These are phyloP conservation scores for Rhizopogon vinicolor DNA, from an alignment of 768 basidiomycete genomes.

Conservation along the genomic window DNA sequence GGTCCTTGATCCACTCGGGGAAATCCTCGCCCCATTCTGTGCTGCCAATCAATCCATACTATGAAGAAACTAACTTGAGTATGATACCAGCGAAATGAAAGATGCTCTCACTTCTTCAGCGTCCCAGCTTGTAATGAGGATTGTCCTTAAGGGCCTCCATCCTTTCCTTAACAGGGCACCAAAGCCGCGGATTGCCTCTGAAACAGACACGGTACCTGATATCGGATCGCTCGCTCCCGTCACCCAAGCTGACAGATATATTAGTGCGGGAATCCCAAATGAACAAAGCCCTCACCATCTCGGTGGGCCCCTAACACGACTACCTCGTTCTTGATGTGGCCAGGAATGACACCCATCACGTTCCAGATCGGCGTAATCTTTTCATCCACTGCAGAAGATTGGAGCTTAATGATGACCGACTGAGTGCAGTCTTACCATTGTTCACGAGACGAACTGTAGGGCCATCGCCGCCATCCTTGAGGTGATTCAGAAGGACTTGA, in stretches of 20 bases:
- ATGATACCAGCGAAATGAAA: background rate
- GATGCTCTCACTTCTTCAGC: constrained; percentile 50
- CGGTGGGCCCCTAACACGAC: constrained; percentile 70
- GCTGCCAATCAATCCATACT: constrained; percentile 52
- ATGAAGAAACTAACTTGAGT: background rate
- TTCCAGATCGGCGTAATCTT: constrained; percentile 71
- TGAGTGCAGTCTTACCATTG: constrained; percentile 34
- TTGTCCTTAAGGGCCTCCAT: constrained; percentile 80
- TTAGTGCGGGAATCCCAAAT: background rate
- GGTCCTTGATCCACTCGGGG: constrained; percentile 44
- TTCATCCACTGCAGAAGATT: constrained; percentile 35
- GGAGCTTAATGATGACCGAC: background rate
- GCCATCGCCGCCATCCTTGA: constrained; percentile 39
- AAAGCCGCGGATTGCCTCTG: constrained; percentile 74
- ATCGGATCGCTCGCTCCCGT: constrained; percentile 76
- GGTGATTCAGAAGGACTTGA: constrained; percentile 44
- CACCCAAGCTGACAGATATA: constrained; percentile 14
- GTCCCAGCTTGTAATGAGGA: constrained; percentile 73
- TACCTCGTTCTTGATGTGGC: constrained; percentile 59
- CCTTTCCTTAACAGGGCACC: constrained; percentile 63
- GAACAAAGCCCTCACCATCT: constrained; percentile 43
- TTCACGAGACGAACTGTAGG: constrained; percentile 53
- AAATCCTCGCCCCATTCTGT: constrained; percentile 74
- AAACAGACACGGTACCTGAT: constrained; percentile 75
- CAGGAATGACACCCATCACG: constrained; percentile 60